These are phyloP conservation scores for Lichtheimia ramosa DNA, from an alignment of 371 early-diverging fungal species.

Conservation along the genomic window DNA sequence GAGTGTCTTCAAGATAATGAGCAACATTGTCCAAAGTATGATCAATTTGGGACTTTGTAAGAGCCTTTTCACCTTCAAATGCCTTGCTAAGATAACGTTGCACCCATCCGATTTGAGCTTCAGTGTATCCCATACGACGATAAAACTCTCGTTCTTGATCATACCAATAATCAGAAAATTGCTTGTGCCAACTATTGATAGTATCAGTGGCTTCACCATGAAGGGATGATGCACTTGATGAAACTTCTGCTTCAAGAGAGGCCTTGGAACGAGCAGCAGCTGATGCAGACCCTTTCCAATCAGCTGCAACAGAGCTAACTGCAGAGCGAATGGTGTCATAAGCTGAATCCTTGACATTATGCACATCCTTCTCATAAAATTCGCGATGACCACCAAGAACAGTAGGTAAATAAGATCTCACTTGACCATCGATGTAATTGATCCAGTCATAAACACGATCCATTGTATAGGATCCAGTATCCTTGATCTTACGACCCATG, in stretches of 20 bases:
- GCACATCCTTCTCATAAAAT: too few species aligned
- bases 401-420: background rate
- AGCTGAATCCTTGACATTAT: conserved; percentile 23
- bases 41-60: conserved; percentile 29
- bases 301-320: conserved; percentile 11
- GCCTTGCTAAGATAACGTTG: conserved; percentile 31
- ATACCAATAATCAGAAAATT: conserved; percentile 39
- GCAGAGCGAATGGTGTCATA: conserved; percentile 18
- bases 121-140: conserved; percentile 42
- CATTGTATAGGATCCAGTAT: conserved; percentile 4
- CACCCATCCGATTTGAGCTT: conserved; percentile 46
- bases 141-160: conserved; percentile 37
- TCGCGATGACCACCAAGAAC: background rate
- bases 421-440: background rate
- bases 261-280: conserved; percentile 2
- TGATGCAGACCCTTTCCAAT: conserved; percentile 5
- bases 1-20: conserved; percentile 32
- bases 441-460: conserved; percentile 9
- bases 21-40: conserved; percentile 25
- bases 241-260: background rate
- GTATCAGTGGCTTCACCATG: conserved; percentile 21
- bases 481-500: conserved; percentile 7
- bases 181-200: conserved; percentile 19
- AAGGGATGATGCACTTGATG: conserved; percentile 6
- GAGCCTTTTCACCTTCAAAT: conserved; percentile 24